Evolutionary conservation across 306 rosid genomes (phyloP), one percentile per base, ranked within the genome.

Genomic region (Pterocarpus macrocarpus): DNA sequence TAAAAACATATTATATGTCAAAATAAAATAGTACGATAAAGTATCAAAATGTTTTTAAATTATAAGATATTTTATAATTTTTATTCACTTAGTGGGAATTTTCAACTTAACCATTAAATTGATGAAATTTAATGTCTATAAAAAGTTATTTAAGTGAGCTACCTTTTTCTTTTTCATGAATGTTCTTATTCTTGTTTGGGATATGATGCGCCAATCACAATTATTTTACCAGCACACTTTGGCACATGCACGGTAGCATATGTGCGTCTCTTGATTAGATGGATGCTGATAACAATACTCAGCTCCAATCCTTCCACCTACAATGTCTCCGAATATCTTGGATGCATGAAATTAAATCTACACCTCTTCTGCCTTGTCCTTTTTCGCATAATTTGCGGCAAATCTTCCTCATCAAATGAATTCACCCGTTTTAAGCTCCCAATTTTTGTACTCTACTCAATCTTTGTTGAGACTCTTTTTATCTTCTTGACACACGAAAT

Each of bases 241-340:
- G 64, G 9, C 35, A 58, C 45, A 28, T 58, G 66, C 69, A 73
- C 50, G 2, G 7, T 41, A 11, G 14, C 15, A 41, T 5, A 16
- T 28, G 15, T 5, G 56, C 58, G n/a, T 73, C 22, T 69, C 71
- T 62, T 55, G 69, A 76, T 71, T 57, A 32, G 39, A 67, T 83
- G 62, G 49, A 59, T 67, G 73, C 7, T 73, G 43, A 55, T 73
- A 35, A 57, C 64, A 64, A 64, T 50, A 65, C 33, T 55, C 43
- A 32, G 34, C 22, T 78, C 69, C 75, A 39, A 34, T 50, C 14
- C 53, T 52, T 13, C 79, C 61, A 53, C 73, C 62, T 73, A 33
- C 28, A 69, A 64, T 76, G 35, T 64, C 28, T 75, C 49, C 15
- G 13, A 62, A 64, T 39, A 30, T 5, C 64, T 76, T 76, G 80